Conservation (phyloP, 805 yeast genomes). For the Starmerella potacharoeniae region DNA sequence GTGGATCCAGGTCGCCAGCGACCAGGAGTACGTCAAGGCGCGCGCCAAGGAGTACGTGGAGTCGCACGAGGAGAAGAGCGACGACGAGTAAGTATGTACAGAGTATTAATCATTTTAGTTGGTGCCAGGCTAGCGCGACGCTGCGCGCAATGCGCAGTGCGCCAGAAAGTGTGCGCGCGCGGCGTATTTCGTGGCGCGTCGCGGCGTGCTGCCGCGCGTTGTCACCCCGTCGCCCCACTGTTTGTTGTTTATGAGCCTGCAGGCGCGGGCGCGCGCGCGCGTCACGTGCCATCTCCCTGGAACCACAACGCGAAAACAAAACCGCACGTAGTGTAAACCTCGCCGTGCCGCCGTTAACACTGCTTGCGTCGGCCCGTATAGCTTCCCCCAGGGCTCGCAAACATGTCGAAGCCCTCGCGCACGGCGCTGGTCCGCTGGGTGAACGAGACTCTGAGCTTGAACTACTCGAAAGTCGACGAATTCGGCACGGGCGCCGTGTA, state of each 20-base stretch:
- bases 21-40: conserved; percentile 74
- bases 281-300: too few species aligned
- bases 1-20: conserved; percentile 76
- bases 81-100: background rate
- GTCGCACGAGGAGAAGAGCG: conserved; percentile 6
- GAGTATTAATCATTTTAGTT: too few species aligned
- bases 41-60: conserved; percentile 73
- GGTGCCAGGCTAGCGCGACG: too few species aligned
- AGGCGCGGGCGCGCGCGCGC: too few species aligned
- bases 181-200: too few species aligned
- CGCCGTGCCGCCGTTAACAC: background rate
- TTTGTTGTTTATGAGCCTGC: too few species aligned
- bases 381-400: background rate
- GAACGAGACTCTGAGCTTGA: conserved; percentile 53
- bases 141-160: too few species aligned
- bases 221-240: too few species aligned
- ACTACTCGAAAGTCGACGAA: conserved; percentile 72
- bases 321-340: background rate
- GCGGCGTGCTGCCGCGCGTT: too few species aligned
- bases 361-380: background rate
- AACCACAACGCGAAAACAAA: background rate
- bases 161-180: too few species aligned
- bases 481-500: conserved; percentile 94
- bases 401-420: conserved; percentile 39
- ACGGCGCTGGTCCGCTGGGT: conserved; percentile 78